Percentiles rank a stretch among this genome's conserved stretches.
These are phyloP conservation scores for Ceratocystis colombiana DNA, from an alignment of 2,329 filamentous ascomycete species.

Conservation along the genomic window DNA sequence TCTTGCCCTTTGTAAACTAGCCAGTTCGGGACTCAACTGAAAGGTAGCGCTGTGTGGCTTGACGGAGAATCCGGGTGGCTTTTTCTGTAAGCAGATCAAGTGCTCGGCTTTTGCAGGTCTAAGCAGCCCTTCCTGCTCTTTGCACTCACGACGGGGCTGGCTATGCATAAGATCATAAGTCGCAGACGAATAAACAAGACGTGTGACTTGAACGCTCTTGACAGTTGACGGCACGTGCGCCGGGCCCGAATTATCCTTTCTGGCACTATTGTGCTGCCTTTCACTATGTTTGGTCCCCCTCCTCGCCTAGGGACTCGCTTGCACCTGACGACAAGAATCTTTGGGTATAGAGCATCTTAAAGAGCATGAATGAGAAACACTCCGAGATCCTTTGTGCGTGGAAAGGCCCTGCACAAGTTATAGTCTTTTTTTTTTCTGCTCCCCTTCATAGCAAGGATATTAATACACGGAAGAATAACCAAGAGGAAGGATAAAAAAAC, in stretches of 20 bases:
- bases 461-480: too few species aligned
- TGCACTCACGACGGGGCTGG: background rate
- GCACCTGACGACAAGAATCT: background rate
- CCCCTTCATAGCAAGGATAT: too few species aligned
- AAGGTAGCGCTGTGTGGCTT: slow-evolving; percentile 10
- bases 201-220: background rate
- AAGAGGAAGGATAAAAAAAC: too few species aligned
- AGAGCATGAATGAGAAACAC: slow-evolving; percentile 5
- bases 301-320: background rate
- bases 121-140: background rate
- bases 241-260: background rate
- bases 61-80: slow-evolving; percentile 9
- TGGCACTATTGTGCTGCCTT: background rate
- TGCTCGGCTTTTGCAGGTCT: too few species aligned
- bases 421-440: background rate
- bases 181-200: background rate
- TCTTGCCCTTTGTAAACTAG: background rate
- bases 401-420: background rate
- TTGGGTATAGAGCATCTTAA: background rate
- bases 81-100: background rate
- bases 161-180: background rate
- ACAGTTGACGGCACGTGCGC: background rate
- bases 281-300: background rate
- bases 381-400: background rate
- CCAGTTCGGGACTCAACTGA: slow-evolving; percentile 1